phyloP scores from a whole-genome alignment of 768 basidiomycete genomes.

The Mrakia blollopis region DNA sequence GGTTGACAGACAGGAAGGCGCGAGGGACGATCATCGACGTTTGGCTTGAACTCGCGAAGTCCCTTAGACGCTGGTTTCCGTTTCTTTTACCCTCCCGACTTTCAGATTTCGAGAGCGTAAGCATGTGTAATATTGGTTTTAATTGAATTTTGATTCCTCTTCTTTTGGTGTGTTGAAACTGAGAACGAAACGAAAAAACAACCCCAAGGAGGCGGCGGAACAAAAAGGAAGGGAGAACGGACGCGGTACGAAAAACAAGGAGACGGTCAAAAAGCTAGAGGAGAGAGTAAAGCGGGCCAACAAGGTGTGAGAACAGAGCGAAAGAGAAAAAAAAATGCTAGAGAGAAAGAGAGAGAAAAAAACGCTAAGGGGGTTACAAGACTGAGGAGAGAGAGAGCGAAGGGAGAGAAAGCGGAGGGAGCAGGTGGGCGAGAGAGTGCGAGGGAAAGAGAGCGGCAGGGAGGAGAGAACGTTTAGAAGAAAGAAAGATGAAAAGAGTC shows the following conservation, averaged over 20 bases:
- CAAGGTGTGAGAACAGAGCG: neutral
- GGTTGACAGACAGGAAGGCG: neutral
- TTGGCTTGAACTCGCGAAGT: neutral
- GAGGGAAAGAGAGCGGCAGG: neutral
- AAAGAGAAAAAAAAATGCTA: neutral
- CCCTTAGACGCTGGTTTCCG: too few species aligned
- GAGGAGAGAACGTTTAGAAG: neutral
- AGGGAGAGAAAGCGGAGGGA: neutral
- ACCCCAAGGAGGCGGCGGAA: neutral
- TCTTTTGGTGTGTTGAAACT: neutral
- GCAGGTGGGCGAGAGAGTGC: too few species aligned
- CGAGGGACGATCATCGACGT: neutral
- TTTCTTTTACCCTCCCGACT: too few species aligned
- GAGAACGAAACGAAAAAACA: neutral
- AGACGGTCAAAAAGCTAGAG: neutral
- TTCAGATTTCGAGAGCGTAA: too few species aligned
- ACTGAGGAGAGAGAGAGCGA: neutral
- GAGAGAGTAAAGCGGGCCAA: neutral
- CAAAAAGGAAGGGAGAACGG: neutral
- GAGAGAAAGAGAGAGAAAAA: neutral
- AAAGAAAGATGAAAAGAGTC: neutral
- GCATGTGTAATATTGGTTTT: neutral
- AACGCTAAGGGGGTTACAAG: constrained; percentile 5
- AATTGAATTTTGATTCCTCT: constrained; percentile 15
- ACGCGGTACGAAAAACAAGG: neutral